phyloP scores from a whole-genome alignment of 805 yeast genomes.

The Candida sithepensis region DNA sequence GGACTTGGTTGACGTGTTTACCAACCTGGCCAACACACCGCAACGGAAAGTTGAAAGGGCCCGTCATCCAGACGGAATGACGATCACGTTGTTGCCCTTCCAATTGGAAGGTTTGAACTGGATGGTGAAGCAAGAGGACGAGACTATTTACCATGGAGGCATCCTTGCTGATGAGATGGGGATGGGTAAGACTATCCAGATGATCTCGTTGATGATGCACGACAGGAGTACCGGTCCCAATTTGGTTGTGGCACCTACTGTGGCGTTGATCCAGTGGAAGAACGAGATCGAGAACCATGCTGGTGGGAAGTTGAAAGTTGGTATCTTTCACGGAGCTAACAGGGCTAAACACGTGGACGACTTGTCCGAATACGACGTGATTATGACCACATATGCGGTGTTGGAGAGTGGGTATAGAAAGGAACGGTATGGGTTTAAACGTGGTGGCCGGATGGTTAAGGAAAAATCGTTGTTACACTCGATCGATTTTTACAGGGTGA shows the following conservation, averaged over 20 bases:
- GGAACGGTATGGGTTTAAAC: constrained; percentile 75
- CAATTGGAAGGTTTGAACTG: constrained; percentile 92
- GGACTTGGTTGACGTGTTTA: constrained; percentile 67
- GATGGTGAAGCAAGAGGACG: constrained; percentile 84
- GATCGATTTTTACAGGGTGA: constrained; percentile 75
- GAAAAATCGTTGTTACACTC: constrained; percentile 75
- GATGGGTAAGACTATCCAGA: constrained; percentile 98
- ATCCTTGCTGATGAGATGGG: constrained; percentile 99
- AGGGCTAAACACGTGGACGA: constrained; percentile 57
- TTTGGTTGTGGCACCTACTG: constrained; percentile 95
- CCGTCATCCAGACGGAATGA: constrained; percentile 76
- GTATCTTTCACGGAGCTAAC: constrained; percentile 83
- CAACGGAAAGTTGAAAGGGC: constrained; percentile 52
- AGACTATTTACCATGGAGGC: constrained; percentile 78
- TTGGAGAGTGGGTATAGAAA: constrained; percentile 83
- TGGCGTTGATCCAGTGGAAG: constrained; percentile 98
- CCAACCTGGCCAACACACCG: constrained; percentile 49
- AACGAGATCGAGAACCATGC: constrained; percentile 88
- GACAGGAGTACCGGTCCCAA: constrained; percentile 69
- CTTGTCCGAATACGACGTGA: constrained; percentile 65
- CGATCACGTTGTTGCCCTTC: constrained; percentile 74
- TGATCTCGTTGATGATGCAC: constrained; percentile 78
- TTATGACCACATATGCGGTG: constrained; percentile 90
- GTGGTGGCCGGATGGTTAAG: constrained; percentile 67
- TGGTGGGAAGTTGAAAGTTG: constrained; percentile 60